Percentiles rank a stretch among this genome's conserved stretches.
Evolutionary conservation across 768 basidiomycete species (phyloP).

Genomic region (Amanita brunnescens): DNA sequence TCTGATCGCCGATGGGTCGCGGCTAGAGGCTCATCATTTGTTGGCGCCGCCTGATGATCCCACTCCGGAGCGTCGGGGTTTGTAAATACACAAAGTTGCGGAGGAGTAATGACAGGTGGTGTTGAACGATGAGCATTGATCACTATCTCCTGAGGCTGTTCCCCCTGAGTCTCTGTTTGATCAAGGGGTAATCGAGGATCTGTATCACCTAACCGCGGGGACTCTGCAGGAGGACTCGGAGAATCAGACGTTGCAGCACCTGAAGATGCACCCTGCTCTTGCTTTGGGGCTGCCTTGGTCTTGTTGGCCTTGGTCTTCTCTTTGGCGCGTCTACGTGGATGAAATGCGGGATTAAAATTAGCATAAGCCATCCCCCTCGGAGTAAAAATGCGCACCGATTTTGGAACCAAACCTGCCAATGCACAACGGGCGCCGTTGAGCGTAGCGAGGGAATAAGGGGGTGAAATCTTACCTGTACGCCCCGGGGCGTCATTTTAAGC

Average conservation of each 20-base stretch:
- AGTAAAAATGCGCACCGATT: conserved; percentile 47
- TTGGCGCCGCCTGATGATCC: conserved; percentile 10
- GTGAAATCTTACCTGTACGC: conserved; percentile 72
- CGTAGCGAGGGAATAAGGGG: not conserved
- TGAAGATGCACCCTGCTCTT: conserved; percentile 16
- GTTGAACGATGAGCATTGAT: not conserved
- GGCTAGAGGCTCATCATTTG: not conserved
- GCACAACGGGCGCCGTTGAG: conserved; percentile 3
- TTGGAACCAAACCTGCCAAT: conserved; percentile 78
- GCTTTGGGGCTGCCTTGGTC: conserved; percentile 22
- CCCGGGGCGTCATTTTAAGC: conserved; percentile 87
- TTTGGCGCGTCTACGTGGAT: conserved; percentile 62
- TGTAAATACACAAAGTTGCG: conserved; percentile 32
- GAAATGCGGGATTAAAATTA: conserved; percentile 1
- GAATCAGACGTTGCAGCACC: conserved; percentile 5
- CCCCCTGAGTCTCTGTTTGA: not conserved
- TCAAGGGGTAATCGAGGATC: conserved; percentile 1
- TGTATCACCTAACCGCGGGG: conserved; percentile 11
- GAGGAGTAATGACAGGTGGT: conserved; percentile 24
- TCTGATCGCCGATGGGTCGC: not conserved
- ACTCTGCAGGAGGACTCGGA: not conserved
- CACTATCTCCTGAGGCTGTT: conserved; percentile 1
- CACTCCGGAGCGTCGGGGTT: conserved; percentile 18
- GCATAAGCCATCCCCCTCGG: not conserved
- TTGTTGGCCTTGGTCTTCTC: conserved; percentile 63